These are phyloP conservation scores for Chaetomidium leptoderma DNA, from an alignment of 495 filamentous ascomycete species.

Conservation along the genomic window DNA sequence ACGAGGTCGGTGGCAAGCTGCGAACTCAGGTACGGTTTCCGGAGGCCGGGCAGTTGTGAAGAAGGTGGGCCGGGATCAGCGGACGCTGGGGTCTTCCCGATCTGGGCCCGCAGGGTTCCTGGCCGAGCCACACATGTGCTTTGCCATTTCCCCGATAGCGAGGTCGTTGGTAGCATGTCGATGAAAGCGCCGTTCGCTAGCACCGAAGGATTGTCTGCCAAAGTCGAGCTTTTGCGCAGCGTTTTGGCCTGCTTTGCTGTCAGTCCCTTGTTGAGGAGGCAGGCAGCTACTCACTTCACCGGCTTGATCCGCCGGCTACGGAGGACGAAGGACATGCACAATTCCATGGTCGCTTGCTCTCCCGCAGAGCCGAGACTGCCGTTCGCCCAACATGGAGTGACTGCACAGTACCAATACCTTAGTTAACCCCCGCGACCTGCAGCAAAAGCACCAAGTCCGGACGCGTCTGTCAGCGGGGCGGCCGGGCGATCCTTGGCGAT, in stretches of 20 bases:
- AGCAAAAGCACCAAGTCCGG: slow-evolving; percentile 2
- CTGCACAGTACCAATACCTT: neutral
- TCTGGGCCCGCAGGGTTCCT: slow-evolving; percentile 11
- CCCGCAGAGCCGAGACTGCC: neutral
- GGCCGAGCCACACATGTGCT: neutral
- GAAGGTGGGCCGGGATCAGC: slow-evolving; percentile 4
- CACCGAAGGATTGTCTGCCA: neutral
- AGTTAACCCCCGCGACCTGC: neutral
- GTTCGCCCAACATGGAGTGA: no score
- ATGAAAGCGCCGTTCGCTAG: neutral
- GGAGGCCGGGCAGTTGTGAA: no score
- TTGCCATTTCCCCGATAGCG: neutral
- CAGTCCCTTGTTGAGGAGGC: no score
- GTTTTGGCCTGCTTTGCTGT: no score
- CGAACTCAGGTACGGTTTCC: no score
- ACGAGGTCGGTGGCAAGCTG: neutral
- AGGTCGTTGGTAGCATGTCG: neutral
- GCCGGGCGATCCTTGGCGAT: slow-evolving; percentile 21
- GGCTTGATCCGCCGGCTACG: no score
- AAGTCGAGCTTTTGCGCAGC: no score
- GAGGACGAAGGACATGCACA: no score
- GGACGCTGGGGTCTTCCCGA: neutral
- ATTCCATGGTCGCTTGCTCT: no score
- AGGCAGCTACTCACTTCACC: no score
- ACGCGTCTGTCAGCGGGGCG: neutral